These are phyloP conservation scores for Xylaria sp. DNA, from an alignment of 2,329 filamentous ascomycete genomes.

Conservation along the genomic window DNA sequence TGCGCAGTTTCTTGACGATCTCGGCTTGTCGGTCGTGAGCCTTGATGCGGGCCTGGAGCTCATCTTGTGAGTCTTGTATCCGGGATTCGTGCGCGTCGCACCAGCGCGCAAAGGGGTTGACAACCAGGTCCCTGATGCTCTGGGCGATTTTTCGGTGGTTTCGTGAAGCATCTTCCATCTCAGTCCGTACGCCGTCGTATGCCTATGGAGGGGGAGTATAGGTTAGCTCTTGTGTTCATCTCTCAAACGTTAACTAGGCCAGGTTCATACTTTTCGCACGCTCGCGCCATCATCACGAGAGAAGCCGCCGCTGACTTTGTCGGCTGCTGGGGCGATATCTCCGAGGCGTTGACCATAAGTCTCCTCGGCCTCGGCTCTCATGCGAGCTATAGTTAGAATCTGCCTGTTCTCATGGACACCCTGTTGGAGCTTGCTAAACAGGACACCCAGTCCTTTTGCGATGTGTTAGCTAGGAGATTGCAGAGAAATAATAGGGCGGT, in stretches of 20 bases:
- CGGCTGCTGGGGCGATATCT: slow-evolving; percentile 84
- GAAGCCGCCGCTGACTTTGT: slow-evolving; percentile 87
- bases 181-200: slow-evolving; percentile 89
- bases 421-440: slow-evolving; percentile 97
- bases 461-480: slow-evolving; percentile 33
- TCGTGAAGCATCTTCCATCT: slow-evolving; percentile 90
- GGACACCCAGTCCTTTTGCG: slow-evolving; percentile 79
- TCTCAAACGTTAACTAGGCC: slow-evolving; percentile 11
- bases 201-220: slow-evolving; percentile 65
- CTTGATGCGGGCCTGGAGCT: slow-evolving; percentile 90
- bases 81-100: slow-evolving; percentile 93
- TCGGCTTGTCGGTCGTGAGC: slow-evolving; percentile 93
- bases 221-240: slow-evolving; percentile 42
- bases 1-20: slow-evolving; percentile 88
- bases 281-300: slow-evolving; percentile 93
- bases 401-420: slow-evolving; percentile 96
- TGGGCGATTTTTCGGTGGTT: slow-evolving; percentile 96
- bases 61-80: slow-evolving; percentile 93
- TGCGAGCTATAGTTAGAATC: slow-evolving; percentile 86
- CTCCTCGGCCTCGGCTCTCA: slow-evolving; percentile 97
- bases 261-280: slow-evolving; percentile 80
- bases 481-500: slow-evolving; percentile 7
- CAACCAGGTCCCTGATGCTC: slow-evolving; percentile 94
- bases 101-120: slow-evolving; percentile 94
- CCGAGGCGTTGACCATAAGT: slow-evolving; percentile 82